These are phyloP conservation scores for Malus fusca DNA, from an alignment of 306 rosid genomes.

Conservation along the genomic window DNA sequence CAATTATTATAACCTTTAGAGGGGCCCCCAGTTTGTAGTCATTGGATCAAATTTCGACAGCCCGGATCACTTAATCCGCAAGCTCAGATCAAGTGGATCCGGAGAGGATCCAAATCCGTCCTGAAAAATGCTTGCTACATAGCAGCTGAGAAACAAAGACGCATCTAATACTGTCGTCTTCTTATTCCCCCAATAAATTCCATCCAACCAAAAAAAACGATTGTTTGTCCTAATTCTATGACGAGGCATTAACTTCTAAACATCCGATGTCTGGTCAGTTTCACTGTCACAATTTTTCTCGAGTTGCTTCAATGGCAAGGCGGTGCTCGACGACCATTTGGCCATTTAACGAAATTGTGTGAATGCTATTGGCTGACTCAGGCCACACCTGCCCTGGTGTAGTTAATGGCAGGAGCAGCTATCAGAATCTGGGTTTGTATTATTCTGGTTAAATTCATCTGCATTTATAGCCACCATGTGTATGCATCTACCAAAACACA, in stretches of 20 bases:
- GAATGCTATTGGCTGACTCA: slow-evolving; percentile 9
- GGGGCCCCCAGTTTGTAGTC: no score
- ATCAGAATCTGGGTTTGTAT: background rate
- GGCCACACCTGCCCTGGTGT: slow-evolving; percentile 10
- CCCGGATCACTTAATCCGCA: no score
- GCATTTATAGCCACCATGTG: background rate
- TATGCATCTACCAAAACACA: background rate
- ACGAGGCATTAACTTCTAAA: slow-evolving; percentile 27
- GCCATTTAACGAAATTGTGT: slow-evolving; percentile 16
- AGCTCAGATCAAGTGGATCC: no score
- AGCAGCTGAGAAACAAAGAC: slow-evolving; percentile 33
- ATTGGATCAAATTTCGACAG: no score
- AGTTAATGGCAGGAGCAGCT: background rate
- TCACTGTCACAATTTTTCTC: slow-evolving; percentile 16
- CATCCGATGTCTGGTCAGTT: slow-evolving; percentile 49
- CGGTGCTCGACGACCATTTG: slow-evolving; percentile 16
- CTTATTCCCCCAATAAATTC: slow-evolving; percentile 5
- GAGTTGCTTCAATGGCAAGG: slow-evolving; percentile 45
- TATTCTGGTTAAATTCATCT: background rate
- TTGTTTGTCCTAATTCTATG: slow-evolving; percentile 25
- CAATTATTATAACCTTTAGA: no score
- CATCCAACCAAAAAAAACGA: slow-evolving; percentile 13
- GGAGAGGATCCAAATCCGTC: background rate
- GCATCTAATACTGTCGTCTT: slow-evolving; percentile 21
- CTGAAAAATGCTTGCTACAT: slow-evolving; percentile 6